Conservation (phyloP, 1,139 yeast species). For the Geotrichum siamense region DNA sequence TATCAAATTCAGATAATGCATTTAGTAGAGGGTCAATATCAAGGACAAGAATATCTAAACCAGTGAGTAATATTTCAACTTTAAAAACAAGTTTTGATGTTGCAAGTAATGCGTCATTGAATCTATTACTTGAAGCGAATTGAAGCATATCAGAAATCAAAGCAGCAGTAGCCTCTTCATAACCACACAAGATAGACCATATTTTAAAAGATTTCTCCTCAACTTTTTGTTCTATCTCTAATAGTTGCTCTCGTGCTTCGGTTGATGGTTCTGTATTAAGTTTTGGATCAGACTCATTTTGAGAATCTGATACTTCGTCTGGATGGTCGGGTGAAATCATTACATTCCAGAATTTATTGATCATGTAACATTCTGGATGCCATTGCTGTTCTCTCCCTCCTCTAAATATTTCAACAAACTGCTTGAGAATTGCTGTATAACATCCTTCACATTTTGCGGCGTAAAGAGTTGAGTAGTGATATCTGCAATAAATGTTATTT, state of each 20-base stretch:
- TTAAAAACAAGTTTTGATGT: constrained; percentile 69
- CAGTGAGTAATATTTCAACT: constrained; percentile 68
- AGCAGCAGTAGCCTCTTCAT: constrained; percentile 88
- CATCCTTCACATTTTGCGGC: constrained; percentile 95
- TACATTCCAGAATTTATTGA: constrained; percentile 94
- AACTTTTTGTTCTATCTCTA: constrained; percentile 52
- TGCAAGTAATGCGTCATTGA: constrained; percentile 58
- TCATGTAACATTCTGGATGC: constrained; percentile 99
- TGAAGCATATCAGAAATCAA: constrained; percentile 90
- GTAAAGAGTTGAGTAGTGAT: constrained; percentile 74
- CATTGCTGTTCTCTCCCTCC: constrained; percentile 96
- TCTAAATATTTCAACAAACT: constrained; percentile 83
- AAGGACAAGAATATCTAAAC: constrained; percentile 49
- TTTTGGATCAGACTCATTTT: constrained; percentile 30
- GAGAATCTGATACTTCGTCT: constrained; percentile 33
- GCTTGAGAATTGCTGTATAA: constrained; percentile 81
- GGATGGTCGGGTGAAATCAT: constrained; percentile 22
- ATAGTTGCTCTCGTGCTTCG: constrained; percentile 44
- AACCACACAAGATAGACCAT: constrained; percentile 83
- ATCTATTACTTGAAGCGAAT: constrained; percentile 71
- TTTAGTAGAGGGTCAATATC: constrained; percentile 24
- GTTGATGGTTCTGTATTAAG: constrained; percentile 11
- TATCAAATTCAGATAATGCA: constrained; percentile 12
- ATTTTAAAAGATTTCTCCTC: constrained; percentile 67
- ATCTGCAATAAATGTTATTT: constrained; percentile 78